These are phyloP conservation scores for Termitomyces titanicus DNA, from an alignment of 768 basidiomycete genomes.

Conservation along the genomic window DNA sequence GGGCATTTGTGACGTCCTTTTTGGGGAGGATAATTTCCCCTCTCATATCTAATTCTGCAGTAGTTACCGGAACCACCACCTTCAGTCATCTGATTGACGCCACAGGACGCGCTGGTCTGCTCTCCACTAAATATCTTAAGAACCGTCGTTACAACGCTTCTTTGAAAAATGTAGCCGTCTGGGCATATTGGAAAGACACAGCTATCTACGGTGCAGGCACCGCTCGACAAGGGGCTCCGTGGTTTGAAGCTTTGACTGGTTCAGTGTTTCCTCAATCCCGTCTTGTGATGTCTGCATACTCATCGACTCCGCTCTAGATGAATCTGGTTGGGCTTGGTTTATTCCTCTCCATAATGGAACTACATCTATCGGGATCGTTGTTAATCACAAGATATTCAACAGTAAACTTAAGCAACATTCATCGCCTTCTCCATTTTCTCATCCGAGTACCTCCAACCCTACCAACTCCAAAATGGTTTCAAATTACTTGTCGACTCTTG, in stretches of 20 bases:
- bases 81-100: conserved; percentile 75
- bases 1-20: conserved; percentile 24
- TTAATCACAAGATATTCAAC: conserved; percentile 50
- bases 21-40: conserved; percentile 10
- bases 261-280: conserved; percentile 9
- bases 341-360: conserved; percentile 65
- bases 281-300: background rate
- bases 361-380: conserved; percentile 60
- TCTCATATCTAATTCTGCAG: conserved; percentile 9
- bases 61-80: conserved; percentile 44
- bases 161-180: conserved; percentile 70
- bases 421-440: conserved; percentile 26
- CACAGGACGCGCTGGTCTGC: conserved; percentile 65
- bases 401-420: conserved; percentile 28
- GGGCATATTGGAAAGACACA: conserved; percentile 70
- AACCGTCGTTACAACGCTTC: conserved; percentile 67
- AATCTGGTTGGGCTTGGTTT: conserved; percentile 72
- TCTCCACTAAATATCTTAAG: conserved; percentile 67
- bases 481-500: conserved; percentile 43
- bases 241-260: conserved; percentile 74
- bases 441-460: conserved; percentile 20
- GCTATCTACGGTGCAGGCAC: conserved; percentile 50
- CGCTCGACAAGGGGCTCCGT: conserved; percentile 51
- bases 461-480: conserved; percentile 24
- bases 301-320: conserved; percentile 35